These are phyloP conservation scores for Penicillium sp. DNA, from an alignment of 2,329 filamentous ascomycete species.

Conservation along the genomic window DNA sequence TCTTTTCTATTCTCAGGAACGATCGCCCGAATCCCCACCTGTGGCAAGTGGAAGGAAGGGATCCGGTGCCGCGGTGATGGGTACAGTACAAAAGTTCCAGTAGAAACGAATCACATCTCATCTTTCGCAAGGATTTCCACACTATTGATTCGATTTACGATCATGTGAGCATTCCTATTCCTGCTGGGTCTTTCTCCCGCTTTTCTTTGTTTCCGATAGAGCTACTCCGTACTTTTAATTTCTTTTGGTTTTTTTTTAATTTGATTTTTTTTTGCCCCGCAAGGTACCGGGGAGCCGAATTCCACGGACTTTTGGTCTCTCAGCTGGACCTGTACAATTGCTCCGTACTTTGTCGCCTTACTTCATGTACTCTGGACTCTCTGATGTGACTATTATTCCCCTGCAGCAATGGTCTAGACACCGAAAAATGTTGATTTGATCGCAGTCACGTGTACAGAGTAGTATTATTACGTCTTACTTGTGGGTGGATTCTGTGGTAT, in stretches of 20 bases:
- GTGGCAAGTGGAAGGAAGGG: constrained; percentile 32
- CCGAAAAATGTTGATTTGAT: not conserved
- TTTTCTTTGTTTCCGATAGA: not conserved
- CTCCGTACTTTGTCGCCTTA: constrained; percentile 6
- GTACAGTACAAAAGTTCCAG: constrained; percentile 22
- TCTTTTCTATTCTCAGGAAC: constrained; percentile 14
- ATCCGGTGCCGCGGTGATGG: constrained; percentile 40
- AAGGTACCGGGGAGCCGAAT: not conserved
- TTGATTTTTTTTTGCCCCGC: not conserved
- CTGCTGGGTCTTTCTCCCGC: not conserved
- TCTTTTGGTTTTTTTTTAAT: not conserved
- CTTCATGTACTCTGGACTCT: constrained; percentile 3
- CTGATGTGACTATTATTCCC: not conserved
- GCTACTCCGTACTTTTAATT: not conserved
- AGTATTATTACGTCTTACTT: not conserved
- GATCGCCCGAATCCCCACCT: constrained; percentile 14
- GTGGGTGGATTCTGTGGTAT: not conserved
- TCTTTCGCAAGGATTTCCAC: constrained; percentile 19
- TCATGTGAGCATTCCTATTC: constrained; percentile 21
- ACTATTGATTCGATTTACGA: constrained; percentile 20
- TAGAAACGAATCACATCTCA: constrained; percentile 8
- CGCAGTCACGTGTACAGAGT: not conserved
- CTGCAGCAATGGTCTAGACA: constrained; percentile 6
- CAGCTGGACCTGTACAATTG: constrained; percentile 5
- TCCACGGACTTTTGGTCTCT: constrained; percentile 2